Evolutionary conservation across 2,329 filamentous ascomycete genomes (phyloP).

Genomic region (Diaporthe sp.): DNA sequence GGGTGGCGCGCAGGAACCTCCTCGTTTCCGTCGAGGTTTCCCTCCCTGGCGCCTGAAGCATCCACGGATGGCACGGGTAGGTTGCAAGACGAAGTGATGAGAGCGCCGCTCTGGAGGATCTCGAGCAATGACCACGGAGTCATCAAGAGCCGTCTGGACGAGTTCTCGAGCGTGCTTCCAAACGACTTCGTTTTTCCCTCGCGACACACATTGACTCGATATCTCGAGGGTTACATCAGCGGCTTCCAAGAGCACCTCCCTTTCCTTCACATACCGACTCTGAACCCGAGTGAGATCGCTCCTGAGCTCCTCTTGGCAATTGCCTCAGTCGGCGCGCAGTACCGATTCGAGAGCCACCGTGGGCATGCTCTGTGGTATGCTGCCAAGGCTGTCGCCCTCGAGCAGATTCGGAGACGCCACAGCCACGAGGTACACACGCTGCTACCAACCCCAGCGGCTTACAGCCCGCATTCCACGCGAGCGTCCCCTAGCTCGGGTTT

Average conservation of each 20-base stretch:
- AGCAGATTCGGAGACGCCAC: slow-evolving; percentile 70
- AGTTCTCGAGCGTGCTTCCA: slow-evolving; percentile 73
- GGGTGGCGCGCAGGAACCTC: slow-evolving; percentile 64
- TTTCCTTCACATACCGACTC: slow-evolving; percentile 77
- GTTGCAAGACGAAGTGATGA: slow-evolving; percentile 58
- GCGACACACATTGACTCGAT: slow-evolving; percentile 76
- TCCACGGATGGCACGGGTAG: slow-evolving; percentile 53
- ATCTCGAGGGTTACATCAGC: slow-evolving; percentile 78
- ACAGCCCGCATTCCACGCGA: slow-evolving; percentile 72
- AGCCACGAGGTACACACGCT: slow-evolving; percentile 70
- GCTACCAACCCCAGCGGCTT: slow-evolving; percentile 69
- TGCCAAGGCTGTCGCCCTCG: slow-evolving; percentile 69
- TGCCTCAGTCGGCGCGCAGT: slow-evolving; percentile 76
- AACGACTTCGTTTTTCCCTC: slow-evolving; percentile 78
- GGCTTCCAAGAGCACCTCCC: slow-evolving; percentile 74
- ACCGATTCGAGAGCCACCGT: slow-evolving; percentile 72
- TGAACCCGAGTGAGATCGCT: slow-evolving; percentile 74
- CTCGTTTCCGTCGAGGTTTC: slow-evolving; percentile 68
- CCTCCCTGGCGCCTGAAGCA: slow-evolving; percentile 67
- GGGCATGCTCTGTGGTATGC: slow-evolving; percentile 74
- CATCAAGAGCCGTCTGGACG: slow-evolving; percentile 71
- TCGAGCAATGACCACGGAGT: slow-evolving; percentile 67
- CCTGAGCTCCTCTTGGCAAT: slow-evolving; percentile 78
- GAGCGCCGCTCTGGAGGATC: slow-evolving; percentile 60
- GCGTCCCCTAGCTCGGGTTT: slow-evolving; percentile 71